Conservation (phyloP, 2,329 filamentous ascomycete genomes). For the Colletotrichum sansevieriae region DNA sequence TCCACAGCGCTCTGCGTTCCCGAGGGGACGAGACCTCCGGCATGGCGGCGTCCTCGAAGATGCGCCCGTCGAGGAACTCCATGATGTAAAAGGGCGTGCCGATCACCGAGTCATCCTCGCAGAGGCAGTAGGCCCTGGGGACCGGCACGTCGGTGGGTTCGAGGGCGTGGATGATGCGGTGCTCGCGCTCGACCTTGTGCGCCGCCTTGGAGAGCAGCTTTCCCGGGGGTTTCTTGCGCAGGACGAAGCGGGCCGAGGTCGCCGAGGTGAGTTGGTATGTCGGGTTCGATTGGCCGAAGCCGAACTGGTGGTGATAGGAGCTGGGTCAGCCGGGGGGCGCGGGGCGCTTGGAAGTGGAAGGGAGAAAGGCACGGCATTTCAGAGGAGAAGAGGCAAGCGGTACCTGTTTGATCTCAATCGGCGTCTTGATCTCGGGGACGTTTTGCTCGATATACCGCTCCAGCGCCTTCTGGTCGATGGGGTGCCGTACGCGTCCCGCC, state of each 20-base stretch:
- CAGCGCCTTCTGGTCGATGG: slow-evolving; percentile 84
- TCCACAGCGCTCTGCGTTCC: slow-evolving; percentile 86
- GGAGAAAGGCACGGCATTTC: neutral
- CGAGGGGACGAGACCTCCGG: slow-evolving; percentile 74
- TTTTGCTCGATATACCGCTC: slow-evolving; percentile 82
- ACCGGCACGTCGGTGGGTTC: slow-evolving; percentile 85
- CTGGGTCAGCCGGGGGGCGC: neutral
- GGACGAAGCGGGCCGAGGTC: slow-evolving; percentile 80
- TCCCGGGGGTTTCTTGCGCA: slow-evolving; percentile 98
- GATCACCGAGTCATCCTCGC: slow-evolving; percentile 83
- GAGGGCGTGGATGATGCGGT: slow-evolving; percentile 88
- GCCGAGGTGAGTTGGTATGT: slow-evolving; percentile 90
- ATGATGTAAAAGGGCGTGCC: slow-evolving; percentile 98
- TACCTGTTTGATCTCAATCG: slow-evolving; percentile 91
- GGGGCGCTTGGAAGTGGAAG: neutral
- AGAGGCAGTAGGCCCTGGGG: slow-evolving; percentile 85
- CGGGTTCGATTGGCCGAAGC: slow-evolving; percentile 96
- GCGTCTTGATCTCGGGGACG: slow-evolving; percentile 86
- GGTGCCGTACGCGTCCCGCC: slow-evolving; percentile 91
- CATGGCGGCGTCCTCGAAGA: slow-evolving; percentile 89
- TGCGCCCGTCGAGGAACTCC: slow-evolving; percentile 93
- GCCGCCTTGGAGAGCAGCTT: slow-evolving; percentile 92
- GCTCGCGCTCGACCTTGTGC: slow-evolving; percentile 96
- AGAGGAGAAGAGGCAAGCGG: neutral
- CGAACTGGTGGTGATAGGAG: slow-evolving; percentile 72